Base-by-base conservation (phyloP, 805 yeast species). In the Starmerella tilneyi region DNA sequence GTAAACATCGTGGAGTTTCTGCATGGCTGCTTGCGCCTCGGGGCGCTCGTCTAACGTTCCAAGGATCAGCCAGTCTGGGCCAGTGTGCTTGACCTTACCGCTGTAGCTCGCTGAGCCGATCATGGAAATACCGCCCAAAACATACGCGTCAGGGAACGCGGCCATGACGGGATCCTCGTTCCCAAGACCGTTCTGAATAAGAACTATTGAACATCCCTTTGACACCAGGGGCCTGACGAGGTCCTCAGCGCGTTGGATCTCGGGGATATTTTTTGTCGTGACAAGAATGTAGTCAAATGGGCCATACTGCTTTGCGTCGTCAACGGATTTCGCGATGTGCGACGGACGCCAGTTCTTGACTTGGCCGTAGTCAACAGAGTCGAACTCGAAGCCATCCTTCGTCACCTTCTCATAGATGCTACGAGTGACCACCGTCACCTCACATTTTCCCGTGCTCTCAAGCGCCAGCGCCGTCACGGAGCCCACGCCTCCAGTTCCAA, bases 401-500 rank as follows among this genome's bases (percentile, higher is more conserved):
- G 54, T 48, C 26, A 80, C 78, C 27, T 59, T 61, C 3, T 73
- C 72, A 61, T 77, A 81, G 54, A 78, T 81, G 21, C 84, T 73
- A 58, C 92, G 71, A 3, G 79, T 71, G 5, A 80, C 81, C 12
- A 76, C 65, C 2, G 85, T 75, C 11, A 81, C 78, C 20, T 67
- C 66, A 9, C 75, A 68, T 34, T 66, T 61, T 0, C 71, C 74
- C 35, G 71, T 66, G 32, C 61, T 59, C 52, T 67, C 69, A 26
- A 84, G 66, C 0, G 82, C 75, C 41, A 78, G 70, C 0, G 94
- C 84, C 2, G 81, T 78, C 27, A 84, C 74, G 15, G 84, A 72
- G 29, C 95, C 95, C 9, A 84, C 92, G 30, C 94, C 94, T 13
- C 94, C 95, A 34, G 84, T 73, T 9, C 94, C 94, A 31, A 84